Conservation (phyloP, 2,329 filamentous ascomycete genomes). For the Colletotrichum tofieldiae region DNA sequence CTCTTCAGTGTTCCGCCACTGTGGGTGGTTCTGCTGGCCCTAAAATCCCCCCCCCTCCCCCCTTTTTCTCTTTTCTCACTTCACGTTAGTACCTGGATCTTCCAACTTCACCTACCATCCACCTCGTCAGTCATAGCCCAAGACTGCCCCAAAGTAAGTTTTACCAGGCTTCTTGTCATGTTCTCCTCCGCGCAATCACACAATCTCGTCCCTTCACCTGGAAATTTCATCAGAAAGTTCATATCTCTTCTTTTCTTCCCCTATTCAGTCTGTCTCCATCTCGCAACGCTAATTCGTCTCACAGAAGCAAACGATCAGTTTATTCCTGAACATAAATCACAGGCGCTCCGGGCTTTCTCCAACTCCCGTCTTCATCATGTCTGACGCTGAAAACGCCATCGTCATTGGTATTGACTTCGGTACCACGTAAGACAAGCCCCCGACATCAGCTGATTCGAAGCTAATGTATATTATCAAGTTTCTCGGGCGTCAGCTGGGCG, state of each 20-base stretch:
- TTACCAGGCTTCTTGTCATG: background rate
- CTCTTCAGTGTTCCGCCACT: too few relatives aligned
- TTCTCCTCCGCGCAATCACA: too few relatives aligned
- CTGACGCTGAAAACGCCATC: conserved; percentile 38
- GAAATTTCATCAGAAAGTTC: too few relatives aligned
- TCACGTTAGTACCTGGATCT: background rate
- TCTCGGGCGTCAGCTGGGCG: conserved; percentile 60
- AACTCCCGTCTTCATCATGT: background rate
- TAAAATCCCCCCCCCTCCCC: too few relatives aligned
- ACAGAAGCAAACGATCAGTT: background rate
- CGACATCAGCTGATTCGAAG: fast-evolving
- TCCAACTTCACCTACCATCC: background rate
- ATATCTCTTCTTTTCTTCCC: too few relatives aligned
- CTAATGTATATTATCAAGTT: conserved; percentile 37
- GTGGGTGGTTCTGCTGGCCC: too few relatives aligned
- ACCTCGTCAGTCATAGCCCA: background rate
- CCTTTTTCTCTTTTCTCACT: background rate
- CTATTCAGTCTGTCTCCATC: background rate
- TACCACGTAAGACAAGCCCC: conserved; percentile 55
- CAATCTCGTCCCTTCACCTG: too few relatives aligned
- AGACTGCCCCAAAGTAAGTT: background rate
- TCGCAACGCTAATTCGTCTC: background rate
- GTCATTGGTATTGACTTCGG: conserved; percentile 63
- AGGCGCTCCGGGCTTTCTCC: background rate
- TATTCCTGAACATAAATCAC: background rate